Conservation (phyloP, 176 grass and related monocot species). For the Aegilops umbellulata region DNA sequence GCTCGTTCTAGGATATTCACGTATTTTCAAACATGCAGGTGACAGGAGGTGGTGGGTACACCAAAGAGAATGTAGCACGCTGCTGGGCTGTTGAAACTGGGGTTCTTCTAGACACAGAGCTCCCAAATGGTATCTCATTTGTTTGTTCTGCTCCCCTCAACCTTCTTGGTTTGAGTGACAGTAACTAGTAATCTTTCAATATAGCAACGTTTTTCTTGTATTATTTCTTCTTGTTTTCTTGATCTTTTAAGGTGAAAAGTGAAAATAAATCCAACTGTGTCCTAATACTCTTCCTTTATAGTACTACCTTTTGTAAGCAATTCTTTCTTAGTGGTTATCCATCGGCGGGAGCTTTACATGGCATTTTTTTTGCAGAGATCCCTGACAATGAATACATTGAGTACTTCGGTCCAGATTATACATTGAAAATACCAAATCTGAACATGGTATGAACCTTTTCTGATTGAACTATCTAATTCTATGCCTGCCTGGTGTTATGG, state of each 20-base stretch:
- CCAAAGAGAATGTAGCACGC: slow-evolving; percentile 98
- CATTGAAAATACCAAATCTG: slow-evolving; percentile 71
- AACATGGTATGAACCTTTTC: slow-evolving; percentile 68
- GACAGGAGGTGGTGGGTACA: slow-evolving; percentile 95
- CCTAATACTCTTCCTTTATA: neutral
- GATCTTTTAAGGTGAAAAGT: neutral
- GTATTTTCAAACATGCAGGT: slow-evolving; percentile 53
- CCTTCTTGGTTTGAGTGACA: slow-evolving; percentile 7
- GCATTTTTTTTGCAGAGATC: slow-evolving; percentile 73
- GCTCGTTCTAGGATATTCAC: slow-evolving; percentile 20
- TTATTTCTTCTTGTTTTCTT: neutral
- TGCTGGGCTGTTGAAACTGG: slow-evolving; percentile 99
- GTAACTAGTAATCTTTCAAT: neutral
- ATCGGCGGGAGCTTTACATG: slow-evolving; percentile 17
- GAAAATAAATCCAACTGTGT: neutral
- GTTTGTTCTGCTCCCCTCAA: neutral
- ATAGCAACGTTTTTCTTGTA: neutral
- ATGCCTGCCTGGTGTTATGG: neutral
- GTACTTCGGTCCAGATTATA: slow-evolving; percentile 93
- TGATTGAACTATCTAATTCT: neutral
- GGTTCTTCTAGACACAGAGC: slow-evolving; percentile 76
- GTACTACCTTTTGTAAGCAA: neutral
- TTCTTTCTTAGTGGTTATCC: neutral
- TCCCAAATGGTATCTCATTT: slow-evolving; percentile 72
- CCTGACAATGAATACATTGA: slow-evolving; percentile 90